A percentile compares a stretch with the other conserved stretches of the same genome.
Conservation (phyloP, 176 grass and related monocot species). For the Cocos nucifera region DNA sequence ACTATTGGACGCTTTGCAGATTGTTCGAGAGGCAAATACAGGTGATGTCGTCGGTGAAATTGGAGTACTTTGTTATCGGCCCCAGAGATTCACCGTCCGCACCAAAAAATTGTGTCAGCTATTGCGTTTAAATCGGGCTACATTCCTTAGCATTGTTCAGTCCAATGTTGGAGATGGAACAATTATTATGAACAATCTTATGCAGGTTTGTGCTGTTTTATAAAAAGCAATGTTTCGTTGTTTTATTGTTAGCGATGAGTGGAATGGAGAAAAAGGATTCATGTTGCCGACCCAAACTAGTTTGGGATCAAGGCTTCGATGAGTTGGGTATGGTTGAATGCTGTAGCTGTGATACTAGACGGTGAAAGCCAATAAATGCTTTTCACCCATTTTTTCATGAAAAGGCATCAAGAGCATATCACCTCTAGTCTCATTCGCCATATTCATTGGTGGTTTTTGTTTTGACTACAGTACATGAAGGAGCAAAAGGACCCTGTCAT, state of each 20-base stretch:
- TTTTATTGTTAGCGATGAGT: too few species aligned
- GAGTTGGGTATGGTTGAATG: too few species aligned
- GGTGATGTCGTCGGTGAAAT: constrained; percentile 92
- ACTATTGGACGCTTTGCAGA: constrained; percentile 25
- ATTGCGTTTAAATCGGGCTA: constrained; percentile 67
- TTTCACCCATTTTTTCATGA: too few species aligned
- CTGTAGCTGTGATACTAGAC: too few species aligned
- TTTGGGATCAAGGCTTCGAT: too few species aligned
- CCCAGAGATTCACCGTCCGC: constrained; percentile 84
- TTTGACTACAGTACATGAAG: constrained; percentile 55
- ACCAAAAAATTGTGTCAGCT: constrained; percentile 85
- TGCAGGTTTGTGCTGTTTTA: constrained; percentile 36
- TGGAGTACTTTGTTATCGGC: constrained; percentile 89
- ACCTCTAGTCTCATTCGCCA: too few species aligned
- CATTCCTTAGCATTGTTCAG: constrained; percentile 84
- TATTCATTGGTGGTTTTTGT: not conserved
- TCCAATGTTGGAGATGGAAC: constrained; percentile 92
- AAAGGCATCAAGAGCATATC: too few species aligned
- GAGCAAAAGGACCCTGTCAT: constrained; percentile 42
- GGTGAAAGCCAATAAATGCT: too few species aligned
- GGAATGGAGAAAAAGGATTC: too few species aligned
- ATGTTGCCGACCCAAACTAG: too few species aligned
- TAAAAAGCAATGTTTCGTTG: too few species aligned
- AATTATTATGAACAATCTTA: constrained; percentile 90
- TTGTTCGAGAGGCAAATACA: constrained; percentile 36